Percentiles rank a stretch among this genome's conserved stretches.
phyloP scores from a whole-genome alignment of 2,329 filamentous ascomycete species.

The Fusarium sp. region DNA sequence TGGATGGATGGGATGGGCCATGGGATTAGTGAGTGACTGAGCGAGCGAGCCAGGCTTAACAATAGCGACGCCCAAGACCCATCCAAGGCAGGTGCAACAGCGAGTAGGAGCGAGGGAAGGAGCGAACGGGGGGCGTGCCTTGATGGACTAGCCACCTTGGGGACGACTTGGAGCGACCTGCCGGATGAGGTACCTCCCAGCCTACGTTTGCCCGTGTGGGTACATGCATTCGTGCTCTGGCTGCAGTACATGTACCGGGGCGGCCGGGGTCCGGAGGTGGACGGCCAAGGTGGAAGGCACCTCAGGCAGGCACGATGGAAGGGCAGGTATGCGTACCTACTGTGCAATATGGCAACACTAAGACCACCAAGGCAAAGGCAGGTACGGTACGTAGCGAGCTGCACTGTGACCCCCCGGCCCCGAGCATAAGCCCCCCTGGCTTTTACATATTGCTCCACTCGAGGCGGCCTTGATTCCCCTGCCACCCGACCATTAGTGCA shows the following conservation, averaged over 20 bases:
- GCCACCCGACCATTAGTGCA: slow-evolving; percentile 4
- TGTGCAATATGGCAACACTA: slow-evolving; percentile 18
- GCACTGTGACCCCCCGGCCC: slow-evolving; percentile 34
- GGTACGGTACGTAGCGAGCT: slow-evolving; percentile 21
- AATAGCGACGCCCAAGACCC: slow-evolving; percentile 24
- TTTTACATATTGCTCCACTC: slow-evolving; percentile 8
- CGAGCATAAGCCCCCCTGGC: slow-evolving; percentile 1
- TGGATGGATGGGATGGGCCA: slow-evolving; percentile 42
- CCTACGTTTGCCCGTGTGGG: neutral
- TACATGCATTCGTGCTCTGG: slow-evolving; percentile 32
- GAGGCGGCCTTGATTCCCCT: slow-evolving; percentile 18
- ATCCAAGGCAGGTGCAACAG: slow-evolving; percentile 26
- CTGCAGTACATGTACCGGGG: slow-evolving; percentile 26
- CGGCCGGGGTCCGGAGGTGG: slow-evolving; percentile 23
- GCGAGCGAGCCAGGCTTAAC: slow-evolving; percentile 27
- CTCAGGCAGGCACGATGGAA: slow-evolving; percentile 17
- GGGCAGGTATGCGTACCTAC: slow-evolving; percentile 16
- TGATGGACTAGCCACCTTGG: neutral
- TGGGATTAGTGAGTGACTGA: slow-evolving; percentile 46
- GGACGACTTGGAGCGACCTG: neutral
- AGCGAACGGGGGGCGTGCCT: slow-evolving; percentile 34
- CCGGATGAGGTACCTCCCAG: neutral
- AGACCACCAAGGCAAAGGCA: slow-evolving; percentile 19
- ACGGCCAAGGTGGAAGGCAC: neutral
- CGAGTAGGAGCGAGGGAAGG: slow-evolving; percentile 27